These are phyloP conservation scores for Ophiocordyceps australis DNA, from an alignment of 2,329 filamentous ascomycete species.

Conservation along the genomic window DNA sequence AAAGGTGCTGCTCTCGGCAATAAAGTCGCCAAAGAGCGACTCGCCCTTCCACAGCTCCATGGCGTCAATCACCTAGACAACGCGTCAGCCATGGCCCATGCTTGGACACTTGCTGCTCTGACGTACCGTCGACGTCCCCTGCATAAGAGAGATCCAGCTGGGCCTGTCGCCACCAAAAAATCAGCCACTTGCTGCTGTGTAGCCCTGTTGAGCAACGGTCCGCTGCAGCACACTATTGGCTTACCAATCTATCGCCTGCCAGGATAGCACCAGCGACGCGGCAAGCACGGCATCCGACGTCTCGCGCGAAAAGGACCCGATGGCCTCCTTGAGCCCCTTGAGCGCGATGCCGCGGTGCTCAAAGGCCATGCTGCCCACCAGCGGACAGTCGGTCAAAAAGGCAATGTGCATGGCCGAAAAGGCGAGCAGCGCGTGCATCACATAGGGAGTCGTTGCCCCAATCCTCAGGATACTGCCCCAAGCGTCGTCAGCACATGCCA, in stretches of 20 bases:
- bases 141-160: slow-evolving; percentile 84
- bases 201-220: not conserved
- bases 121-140: slow-evolving; percentile 74
- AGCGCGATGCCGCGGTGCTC: slow-evolving; percentile 76
- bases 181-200: not conserved
- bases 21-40: slow-evolving; percentile 70
- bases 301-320: slow-evolving; percentile 64
- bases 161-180: slow-evolving; percentile 38
- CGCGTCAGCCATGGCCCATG: slow-evolving; percentile 1
- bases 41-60: slow-evolving; percentile 89
- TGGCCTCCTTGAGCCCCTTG: slow-evolving; percentile 74
- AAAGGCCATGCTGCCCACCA: slow-evolving; percentile 76
- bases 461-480: slow-evolving; percentile 41
- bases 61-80: slow-evolving; percentile 58
- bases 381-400: slow-evolving; percentile 69
- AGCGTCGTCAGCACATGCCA: not conserved
- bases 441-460: slow-evolving; percentile 65
- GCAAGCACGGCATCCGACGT: slow-evolving; percentile 87
- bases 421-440: slow-evolving; percentile 84
- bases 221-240: slow-evolving; percentile 9
- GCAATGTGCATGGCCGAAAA: slow-evolving; percentile 92
- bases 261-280: slow-evolving; percentile 79
- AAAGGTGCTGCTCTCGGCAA: slow-evolving; percentile 61
- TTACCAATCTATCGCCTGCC: slow-evolving; percentile 94
- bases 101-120: not conserved